Evolutionary conservation across 805 yeast genomes (phyloP), one percentile per base, ranked within the genome.

Genomic region (Priceomyces haplophilus): DNA sequence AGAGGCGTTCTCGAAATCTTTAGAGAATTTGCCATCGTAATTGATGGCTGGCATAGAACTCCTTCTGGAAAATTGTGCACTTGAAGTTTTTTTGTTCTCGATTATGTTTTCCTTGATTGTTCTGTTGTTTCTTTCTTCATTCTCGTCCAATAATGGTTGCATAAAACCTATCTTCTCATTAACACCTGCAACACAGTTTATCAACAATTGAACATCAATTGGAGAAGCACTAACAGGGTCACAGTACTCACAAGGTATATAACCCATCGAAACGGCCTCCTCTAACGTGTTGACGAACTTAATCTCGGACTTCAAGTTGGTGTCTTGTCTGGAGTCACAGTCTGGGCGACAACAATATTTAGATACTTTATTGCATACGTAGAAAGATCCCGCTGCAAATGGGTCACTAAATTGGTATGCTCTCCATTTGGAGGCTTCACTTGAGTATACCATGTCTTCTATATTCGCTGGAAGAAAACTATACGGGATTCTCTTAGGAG

Each of bases 331-430:
- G 10, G 66, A 55, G 61, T 80, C 86, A 59, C 90, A 84, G 53
- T 79, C 83, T 4, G 90, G 88, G 38, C 87, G 78, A 51, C 89
- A 83, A 39, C 76, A 73, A n/a, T 53, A 50, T 42, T 65, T 65
- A 19, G 60, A 59, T 23, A 62, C 56, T 44, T 65, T 65, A 55
- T 74, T 72, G 51, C 80, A 71, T 17, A 79, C 83, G 38, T 68
- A 62, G 50, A 83, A 83, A 19, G 78, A 63, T 33, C 76, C 76
- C 0, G 83, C 75, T 10, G 86, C 83, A 51, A 78, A 79, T 1
- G 88, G 85, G 53, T 82, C 88, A 45, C 75, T 68, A 58, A 78
- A 79, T 53, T 79, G 82, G 58, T 79, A 81, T 1, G 86, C 86
- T 40, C 73, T 77, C 83, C 83, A 78, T 53, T 72, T 79, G 32